Evolutionary conservation across 345 rosid species (phyloP).

Genomic region (Raphanus sativus): DNA sequence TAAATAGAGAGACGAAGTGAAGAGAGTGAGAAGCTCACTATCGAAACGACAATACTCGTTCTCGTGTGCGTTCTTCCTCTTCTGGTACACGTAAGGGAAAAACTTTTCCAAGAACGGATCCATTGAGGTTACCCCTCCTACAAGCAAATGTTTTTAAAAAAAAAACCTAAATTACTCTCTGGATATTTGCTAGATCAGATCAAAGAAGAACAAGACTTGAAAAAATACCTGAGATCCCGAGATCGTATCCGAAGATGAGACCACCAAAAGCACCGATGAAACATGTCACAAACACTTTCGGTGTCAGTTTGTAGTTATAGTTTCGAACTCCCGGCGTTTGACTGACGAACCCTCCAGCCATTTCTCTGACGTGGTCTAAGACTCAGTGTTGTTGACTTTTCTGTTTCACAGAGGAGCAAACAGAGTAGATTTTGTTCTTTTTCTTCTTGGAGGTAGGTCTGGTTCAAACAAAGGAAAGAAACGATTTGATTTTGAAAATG

Average conservation of each 20-base stretch:
- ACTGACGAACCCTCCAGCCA: conserved; percentile 53
- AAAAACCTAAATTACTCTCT: neutral
- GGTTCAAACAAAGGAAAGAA: conserved; percentile 2
- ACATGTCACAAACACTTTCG: conserved; percentile 61
- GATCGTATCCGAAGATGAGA: conserved; percentile 80
- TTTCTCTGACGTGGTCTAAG: conserved; percentile 29
- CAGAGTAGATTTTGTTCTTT: conserved; percentile 20
- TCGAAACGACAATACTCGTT: conserved; percentile 73
- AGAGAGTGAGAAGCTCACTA: conserved; percentile 58
- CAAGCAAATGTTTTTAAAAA: neutral
- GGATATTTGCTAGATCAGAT: neutral
- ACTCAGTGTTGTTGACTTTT: conserved; percentile 17
- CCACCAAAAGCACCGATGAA: conserved; percentile 83
- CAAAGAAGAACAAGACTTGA: neutral
- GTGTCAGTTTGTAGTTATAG: conserved; percentile 59
- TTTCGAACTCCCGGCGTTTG: conserved; percentile 33
- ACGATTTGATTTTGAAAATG: conserved; percentile 18
- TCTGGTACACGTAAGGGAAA: conserved; percentile 53
- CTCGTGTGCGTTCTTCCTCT: conserved; percentile 37
- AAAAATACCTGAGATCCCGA: conserved; percentile 69
- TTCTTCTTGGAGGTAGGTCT: neutral
- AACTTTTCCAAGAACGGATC: conserved; percentile 59
- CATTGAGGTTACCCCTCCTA: conserved; percentile 87
- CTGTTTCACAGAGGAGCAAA: conserved; percentile 5
- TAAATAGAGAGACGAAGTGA: conserved; percentile 80